phyloP scores from a whole-genome alignment of 192 early-diverging fungal genomes.

The Entomortierella lignicola region DNA sequence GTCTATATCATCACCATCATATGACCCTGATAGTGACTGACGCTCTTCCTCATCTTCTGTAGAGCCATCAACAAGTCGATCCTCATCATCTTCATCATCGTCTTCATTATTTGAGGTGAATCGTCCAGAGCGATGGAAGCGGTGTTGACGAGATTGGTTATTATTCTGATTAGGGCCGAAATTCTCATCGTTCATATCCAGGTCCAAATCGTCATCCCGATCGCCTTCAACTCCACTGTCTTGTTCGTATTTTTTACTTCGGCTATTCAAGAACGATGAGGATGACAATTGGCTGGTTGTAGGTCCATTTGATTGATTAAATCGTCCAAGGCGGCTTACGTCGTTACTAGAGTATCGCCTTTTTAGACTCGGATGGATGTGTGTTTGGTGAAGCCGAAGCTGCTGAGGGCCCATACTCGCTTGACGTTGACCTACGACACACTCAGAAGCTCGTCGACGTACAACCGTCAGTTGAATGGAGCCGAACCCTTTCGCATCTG shows the following conservation, averaged over 20 bases:
- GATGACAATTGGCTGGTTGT: conserved; percentile 32
- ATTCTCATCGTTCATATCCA: conserved; percentile 27
- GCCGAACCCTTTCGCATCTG: conserved; percentile 39
- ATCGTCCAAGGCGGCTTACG: conserved; percentile 43
- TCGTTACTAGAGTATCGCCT: conserved; percentile 52
- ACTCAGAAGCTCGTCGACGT: conserved; percentile 45
- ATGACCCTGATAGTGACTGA: conserved; percentile 45
- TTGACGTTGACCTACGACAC: conserved; percentile 39
- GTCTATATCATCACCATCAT: conserved; percentile 43
- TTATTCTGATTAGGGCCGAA: neutral
- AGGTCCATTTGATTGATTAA: conserved; percentile 17
- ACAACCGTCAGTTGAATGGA: conserved; percentile 46
- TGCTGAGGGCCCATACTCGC: conserved; percentile 32
- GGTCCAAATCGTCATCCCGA: conserved; percentile 26
- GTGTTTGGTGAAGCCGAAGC: conserved; percentile 40
- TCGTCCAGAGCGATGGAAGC: conserved; percentile 25
- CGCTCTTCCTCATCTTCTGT: conserved; percentile 53
- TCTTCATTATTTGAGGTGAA: conserved; percentile 32
- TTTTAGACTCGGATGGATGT: conserved; percentile 44
- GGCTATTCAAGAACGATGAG: conserved; percentile 28
- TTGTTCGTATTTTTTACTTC: conserved; percentile 20
- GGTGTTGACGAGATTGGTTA: conserved; percentile 13
- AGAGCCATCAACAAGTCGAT: conserved; percentile 28
- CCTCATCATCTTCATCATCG: conserved; percentile 45
- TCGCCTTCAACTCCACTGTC: conserved; percentile 24